Conservation (phyloP, 352 stramenopile species). For the Globisporangium cylindrosporum region DNA sequence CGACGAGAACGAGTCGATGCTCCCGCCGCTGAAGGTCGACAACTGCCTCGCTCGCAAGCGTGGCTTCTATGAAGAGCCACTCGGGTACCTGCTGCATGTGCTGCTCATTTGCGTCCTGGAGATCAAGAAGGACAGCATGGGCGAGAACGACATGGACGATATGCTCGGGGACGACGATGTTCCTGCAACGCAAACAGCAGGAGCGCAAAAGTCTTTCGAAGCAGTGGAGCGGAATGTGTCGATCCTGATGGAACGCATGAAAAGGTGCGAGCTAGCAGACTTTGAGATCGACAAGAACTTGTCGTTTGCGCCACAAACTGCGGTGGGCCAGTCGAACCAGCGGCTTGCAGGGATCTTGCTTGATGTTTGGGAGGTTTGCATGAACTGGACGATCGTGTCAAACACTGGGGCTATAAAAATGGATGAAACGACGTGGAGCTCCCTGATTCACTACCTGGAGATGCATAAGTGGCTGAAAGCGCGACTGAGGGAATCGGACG, state of each 20-base stretch:
- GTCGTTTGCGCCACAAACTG: slow-evolving; percentile 26
- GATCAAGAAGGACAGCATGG: slow-evolving; percentile 16
- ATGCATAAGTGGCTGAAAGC: slow-evolving; percentile 32
- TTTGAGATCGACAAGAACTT: slow-evolving; percentile 52
- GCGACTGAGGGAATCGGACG: slow-evolving; percentile 16
- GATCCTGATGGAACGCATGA: slow-evolving; percentile 44
- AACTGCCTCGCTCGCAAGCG: slow-evolving; percentile 26
- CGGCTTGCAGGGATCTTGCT: slow-evolving; percentile 27
- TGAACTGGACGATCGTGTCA: slow-evolving; percentile 32
- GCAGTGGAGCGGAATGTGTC: slow-evolving; percentile 25
- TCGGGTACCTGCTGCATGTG: slow-evolving; percentile 38
- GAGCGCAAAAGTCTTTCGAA: slow-evolving; percentile 20
- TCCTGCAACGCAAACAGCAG: slow-evolving; percentile 32
- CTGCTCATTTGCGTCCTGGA: slow-evolving; percentile 31
- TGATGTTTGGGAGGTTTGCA: slow-evolving; percentile 34
- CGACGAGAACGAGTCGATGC: slow-evolving; percentile 40
- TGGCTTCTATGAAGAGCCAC: slow-evolving; percentile 40
- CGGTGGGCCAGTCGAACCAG: slow-evolving; percentile 31
- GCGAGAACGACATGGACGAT: slow-evolving; percentile 23
- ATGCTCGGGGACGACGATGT: slow-evolving; percentile 36
- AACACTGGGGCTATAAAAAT: slow-evolving; percentile 1
- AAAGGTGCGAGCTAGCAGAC: slow-evolving; percentile 39
- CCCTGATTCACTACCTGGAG: slow-evolving; percentile 27
- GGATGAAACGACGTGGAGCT: slow-evolving; percentile 23
- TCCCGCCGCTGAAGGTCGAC: slow-evolving; percentile 51